These are phyloP conservation scores for Saccharomycopsis sp. DNA, from an alignment of 805 yeast genomes.

Conservation along the genomic window DNA sequence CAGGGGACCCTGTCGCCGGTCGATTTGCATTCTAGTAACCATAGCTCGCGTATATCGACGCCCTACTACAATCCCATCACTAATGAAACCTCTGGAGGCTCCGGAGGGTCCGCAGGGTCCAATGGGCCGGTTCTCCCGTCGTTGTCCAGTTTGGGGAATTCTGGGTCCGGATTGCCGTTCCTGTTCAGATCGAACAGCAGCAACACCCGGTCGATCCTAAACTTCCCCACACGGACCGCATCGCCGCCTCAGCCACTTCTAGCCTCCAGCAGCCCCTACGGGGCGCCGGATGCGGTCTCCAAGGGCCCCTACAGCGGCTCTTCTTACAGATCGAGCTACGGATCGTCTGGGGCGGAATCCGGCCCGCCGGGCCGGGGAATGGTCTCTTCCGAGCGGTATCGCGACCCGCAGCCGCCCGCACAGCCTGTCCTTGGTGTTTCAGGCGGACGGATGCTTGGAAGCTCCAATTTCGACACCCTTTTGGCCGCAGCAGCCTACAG, in stretches of 20 bases:
- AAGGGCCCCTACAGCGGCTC: not conserved
- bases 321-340: not conserved
- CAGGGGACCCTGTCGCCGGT: not conserved
- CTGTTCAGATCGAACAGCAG: not conserved
- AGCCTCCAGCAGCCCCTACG: not conserved
- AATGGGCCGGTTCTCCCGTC: not conserved
- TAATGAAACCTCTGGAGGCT: not conserved
- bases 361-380: not conserved
- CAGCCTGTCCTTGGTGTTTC: not conserved
- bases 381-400: not conserved
- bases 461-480: conserved; percentile 7
- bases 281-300: not conserved
- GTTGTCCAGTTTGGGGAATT: not conserved
- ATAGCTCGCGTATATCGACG: not conserved
- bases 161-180: not conserved
- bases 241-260: not conserved
- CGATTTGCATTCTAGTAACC: not conserved
- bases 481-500: conserved; percentile 9
- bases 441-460: not conserved
- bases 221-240: not conserved
- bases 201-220: not conserved
- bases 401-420: not conserved
- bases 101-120: not conserved
- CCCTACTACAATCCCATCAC: not conserved
- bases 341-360: not conserved